Conservation (phyloP, 106 monocot genomes). For the Dendrobium nobile region DNA sequence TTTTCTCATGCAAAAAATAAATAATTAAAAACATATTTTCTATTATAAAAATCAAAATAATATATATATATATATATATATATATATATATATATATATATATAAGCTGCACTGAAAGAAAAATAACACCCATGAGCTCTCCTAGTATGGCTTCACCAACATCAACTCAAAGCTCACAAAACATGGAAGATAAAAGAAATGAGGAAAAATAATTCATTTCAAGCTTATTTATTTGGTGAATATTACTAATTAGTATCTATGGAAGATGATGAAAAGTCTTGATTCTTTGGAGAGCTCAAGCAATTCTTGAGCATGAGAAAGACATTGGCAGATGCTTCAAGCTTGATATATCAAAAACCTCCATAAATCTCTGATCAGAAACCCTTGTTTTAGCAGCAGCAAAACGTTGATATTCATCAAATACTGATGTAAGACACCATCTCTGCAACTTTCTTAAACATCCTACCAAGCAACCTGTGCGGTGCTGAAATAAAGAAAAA, state of each 20-base stretch:
- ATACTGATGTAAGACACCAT: conserved; percentile 75
- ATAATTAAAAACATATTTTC: too few species aligned
- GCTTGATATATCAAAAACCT: conserved; percentile 65
- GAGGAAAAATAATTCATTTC: neutral
- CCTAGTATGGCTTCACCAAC: too few species aligned
- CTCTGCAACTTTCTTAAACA: conserved; percentile 77
- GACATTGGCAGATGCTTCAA: conserved; percentile 42
- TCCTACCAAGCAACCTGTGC: conserved; percentile 77
- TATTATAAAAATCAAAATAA: too few species aligned
- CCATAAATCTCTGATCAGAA: conserved; percentile 79
- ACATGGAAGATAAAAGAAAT: neutral
- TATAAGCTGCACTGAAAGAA: too few species aligned
- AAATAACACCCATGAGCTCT: too few species aligned
- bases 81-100: too few species aligned
- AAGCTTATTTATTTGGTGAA: neutral
- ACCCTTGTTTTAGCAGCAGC: conserved; percentile 77
- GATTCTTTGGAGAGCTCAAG: neutral
- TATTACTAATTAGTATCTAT: neutral
- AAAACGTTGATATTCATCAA: conserved; percentile 76
- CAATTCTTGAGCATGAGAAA: conserved; percentile 1
- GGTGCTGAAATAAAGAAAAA: conserved; percentile 38
- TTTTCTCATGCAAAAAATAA: too few species aligned
- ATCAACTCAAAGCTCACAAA: too few species aligned
- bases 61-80: too few species aligned
- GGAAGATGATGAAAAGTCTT: neutral